These are phyloP conservation scores for Harrya chromipes DNA, from an alignment of 768 basidiomycete genomes.

Conservation along the genomic window DNA sequence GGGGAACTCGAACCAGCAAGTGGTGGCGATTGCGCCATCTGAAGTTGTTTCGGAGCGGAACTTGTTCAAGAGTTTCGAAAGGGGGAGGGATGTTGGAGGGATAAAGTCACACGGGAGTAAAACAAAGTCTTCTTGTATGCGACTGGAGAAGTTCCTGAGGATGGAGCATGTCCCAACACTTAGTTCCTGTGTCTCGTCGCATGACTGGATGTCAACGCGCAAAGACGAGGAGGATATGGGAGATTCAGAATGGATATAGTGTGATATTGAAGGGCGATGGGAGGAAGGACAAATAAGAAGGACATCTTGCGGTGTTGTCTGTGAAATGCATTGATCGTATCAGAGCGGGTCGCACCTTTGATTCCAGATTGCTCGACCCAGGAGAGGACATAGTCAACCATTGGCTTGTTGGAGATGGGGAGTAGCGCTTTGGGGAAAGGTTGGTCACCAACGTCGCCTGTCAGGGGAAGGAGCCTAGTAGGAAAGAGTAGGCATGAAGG, in stretches of 20 bases:
- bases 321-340: slow-evolving; percentile 6
- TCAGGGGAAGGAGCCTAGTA: slow-evolving; percentile 73
- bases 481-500: slow-evolving; percentile 6
- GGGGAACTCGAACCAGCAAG: slow-evolving; percentile 59
- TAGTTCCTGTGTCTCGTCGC: slow-evolving; percentile 67
- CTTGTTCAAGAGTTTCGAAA: slow-evolving; percentile 71
- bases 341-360: slow-evolving; percentile 48
- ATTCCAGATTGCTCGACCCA: slow-evolving; percentile 91
- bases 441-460: slow-evolving; percentile 74
- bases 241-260: slow-evolving; percentile 79
- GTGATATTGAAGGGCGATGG: slow-evolving; percentile 73
- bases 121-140: slow-evolving; percentile 83
- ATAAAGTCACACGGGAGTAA: slow-evolving; percentile 90
- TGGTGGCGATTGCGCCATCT: slow-evolving; percentile 60
- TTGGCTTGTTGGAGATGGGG: slow-evolving; percentile 83
- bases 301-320: slow-evolving; percentile 54
- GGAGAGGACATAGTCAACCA: slow-evolving; percentile 76
- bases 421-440: slow-evolving; percentile 85
- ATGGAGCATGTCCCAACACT: slow-evolving; percentile 71
- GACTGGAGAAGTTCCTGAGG: slow-evolving; percentile 69
- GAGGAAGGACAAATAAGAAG: slow-evolving; percentile 79
- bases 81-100: slow-evolving; percentile 68
- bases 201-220: slow-evolving; percentile 74
- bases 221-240: slow-evolving; percentile 60
- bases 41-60: slow-evolving; percentile 72